phyloP scores from a whole-genome alignment of 768 basidiomycete species.

The Boletus insuetus region DNA sequence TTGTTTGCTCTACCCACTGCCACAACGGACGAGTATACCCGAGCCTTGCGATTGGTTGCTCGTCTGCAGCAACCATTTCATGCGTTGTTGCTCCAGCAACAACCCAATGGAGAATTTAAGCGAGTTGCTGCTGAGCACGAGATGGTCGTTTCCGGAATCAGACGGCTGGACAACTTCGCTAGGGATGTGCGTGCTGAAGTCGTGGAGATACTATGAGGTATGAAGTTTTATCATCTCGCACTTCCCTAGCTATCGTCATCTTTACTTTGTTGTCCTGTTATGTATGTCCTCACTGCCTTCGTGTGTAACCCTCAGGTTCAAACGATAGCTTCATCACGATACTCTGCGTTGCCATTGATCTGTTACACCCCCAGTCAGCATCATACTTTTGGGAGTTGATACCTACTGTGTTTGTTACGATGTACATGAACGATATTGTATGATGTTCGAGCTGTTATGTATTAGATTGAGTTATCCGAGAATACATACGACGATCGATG shows the following conservation, averaged over 20 bases:
- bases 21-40: background rate
- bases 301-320: too few species aligned
- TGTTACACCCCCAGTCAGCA: too few species aligned
- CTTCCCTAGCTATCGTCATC: too few species aligned
- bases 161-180: background rate
- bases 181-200: background rate
- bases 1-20: background rate
- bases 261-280: too few species aligned
- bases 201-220: background rate
- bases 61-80: background rate
- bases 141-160: background rate
- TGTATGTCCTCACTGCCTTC: too few species aligned
- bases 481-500: too few species aligned
- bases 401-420: too few species aligned
- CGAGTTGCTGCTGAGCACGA: background rate
- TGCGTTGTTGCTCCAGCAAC: background rate
- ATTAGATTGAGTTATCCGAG: too few species aligned
- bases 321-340: background rate
- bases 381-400: too few species aligned
- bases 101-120: background rate
- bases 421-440: conserved; percentile 24
- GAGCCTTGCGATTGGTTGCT: background rate
- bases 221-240: too few species aligned
- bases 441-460: too few species aligned
- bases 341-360: too few species aligned